Evolutionary conservation across 1,139 yeast species (phyloP), one percentile per base, ranked within the genome.

Genomic region (Suhomyces wounanorum): DNA sequence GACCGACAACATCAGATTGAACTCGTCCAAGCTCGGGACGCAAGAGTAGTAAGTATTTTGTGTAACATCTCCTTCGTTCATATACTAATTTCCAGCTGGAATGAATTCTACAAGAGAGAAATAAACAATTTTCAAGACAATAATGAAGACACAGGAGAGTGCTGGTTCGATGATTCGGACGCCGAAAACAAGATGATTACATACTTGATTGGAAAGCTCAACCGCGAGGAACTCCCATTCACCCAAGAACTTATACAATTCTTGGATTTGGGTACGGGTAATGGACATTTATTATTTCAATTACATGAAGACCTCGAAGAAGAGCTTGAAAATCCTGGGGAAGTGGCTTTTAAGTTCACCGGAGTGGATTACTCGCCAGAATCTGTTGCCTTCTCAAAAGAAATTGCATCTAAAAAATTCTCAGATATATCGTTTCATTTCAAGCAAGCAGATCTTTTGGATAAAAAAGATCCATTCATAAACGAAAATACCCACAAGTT

Each of bases 111-210:
- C 68, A 71, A 81, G 40, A 66, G 81, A 36, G 99, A 94, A 64
- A 79, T 82, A 56, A 62, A 68, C 41, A 92, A 92, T 68, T 92
- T 89, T 62, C 66, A 75, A 40, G 80, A 81, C 30, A 88, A 92
- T 63, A 82, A 86, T 16, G 79, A 85, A 17, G 98, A 94, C 64
- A 85, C 92, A 0, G 99, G 99, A 2, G 99, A 94, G 67, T 82
- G 92, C 65, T 95, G 99, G 99, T 94, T 94, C 67, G 85, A 87
- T 57, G 98, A 95, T 62, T 86, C 90, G 13, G 91, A 87, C 62
- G 98, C 99, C 0, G 98, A 92, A 63, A 77, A 77, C 53, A 85
- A 83, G 64, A 87, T 94, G 84, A 78, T 88, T 21, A 82, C 83
- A 49, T 92, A 85, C 61, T 64, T 90, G 17, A 54, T 70, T 8